Conservation (phyloP, 1,139 yeast species). For the Geotrichum klebahnii region DNA sequence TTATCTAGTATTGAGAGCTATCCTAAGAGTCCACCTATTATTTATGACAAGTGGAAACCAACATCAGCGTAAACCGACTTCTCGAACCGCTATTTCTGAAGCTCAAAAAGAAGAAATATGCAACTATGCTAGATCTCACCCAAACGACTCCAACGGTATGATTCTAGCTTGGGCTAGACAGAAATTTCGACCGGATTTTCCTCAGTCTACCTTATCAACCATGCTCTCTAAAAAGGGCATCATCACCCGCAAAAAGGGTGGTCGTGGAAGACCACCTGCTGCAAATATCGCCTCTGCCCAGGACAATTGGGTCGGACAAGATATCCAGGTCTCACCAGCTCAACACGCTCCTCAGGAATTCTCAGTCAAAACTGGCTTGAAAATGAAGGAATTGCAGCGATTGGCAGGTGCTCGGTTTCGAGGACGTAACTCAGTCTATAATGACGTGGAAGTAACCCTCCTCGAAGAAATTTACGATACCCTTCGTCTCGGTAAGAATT, state of each 20-base stretch:
- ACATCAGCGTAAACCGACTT: not conserved
- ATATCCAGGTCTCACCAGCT: too few relatives aligned
- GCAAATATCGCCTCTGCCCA: not conserved
- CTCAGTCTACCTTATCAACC: slow-evolving; percentile 14
- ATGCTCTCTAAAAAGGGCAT: slow-evolving; percentile 4
- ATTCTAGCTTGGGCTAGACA: slow-evolving; percentile 7
- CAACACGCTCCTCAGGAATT: too few relatives aligned
- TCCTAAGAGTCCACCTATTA: too few relatives aligned
- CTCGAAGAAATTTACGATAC: not conserved
- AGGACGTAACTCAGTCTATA: not conserved
- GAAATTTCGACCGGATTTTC: slow-evolving; percentile 1
- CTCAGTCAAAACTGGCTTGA: not conserved
- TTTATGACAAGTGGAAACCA: slow-evolving; percentile 1
- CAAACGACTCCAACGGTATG: not conserved
- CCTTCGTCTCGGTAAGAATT: not conserved
- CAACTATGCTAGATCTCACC: slow-evolving; percentile 2
- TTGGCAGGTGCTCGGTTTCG: not conserved
- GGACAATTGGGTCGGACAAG: too few relatives aligned
- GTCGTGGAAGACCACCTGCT: slow-evolving; percentile 7
- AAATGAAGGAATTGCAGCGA: not conserved
- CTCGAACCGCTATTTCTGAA: slow-evolving; percentile 5
- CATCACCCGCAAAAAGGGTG: slow-evolving; percentile 1
- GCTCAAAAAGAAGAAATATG: slow-evolving; percentile 1
- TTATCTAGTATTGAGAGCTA: too few relatives aligned
- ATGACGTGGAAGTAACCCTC: not conserved